These are phyloP conservation scores for Areca catechu DNA, from an alignment of 176 grass and related monocot species.

Conservation along the genomic window DNA sequence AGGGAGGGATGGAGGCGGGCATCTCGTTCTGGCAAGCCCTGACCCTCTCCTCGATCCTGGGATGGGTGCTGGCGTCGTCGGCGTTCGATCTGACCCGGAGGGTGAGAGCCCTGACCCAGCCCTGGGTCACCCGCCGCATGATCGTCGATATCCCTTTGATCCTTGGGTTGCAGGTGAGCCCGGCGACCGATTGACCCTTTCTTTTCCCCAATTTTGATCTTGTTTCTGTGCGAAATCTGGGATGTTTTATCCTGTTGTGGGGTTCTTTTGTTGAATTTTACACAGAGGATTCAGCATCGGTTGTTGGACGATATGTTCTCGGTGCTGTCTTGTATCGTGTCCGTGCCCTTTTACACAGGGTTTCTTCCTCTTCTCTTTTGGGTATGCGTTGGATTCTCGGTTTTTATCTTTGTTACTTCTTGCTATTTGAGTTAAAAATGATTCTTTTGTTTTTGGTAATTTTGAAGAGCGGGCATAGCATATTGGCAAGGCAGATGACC, in stretches of 20 bases:
- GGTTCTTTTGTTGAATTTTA: conserved; percentile 24
- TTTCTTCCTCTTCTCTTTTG: conserved; percentile 94
- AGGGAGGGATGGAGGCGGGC: conserved; percentile 32
- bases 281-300: conserved; percentile 52
- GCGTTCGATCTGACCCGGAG: conserved; percentile 68
- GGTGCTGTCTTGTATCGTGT: conserved; percentile 71
- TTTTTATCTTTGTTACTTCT: conserved; percentile 1
- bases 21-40: conserved; percentile 73
- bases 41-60: conserved; percentile 45
- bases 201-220: too few relatives aligned
- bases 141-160: conserved; percentile 53
- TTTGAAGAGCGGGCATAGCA: conserved; percentile 69
- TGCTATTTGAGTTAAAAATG: not conserved
- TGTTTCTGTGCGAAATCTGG: not conserved
- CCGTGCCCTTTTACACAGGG: conserved; percentile 94
- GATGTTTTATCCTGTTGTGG: conserved; percentile 8
- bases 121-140: conserved; percentile 61
- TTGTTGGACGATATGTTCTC: conserved; percentile 82
- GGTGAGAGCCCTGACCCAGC: conserved; percentile 44
- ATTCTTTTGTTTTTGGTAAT: conserved; percentile 8
- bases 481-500: conserved; percentile 93
- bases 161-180: conserved; percentile 60
- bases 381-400: conserved; percentile 32
- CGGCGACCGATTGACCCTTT: not conserved
- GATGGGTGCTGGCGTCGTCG: conserved; percentile 72